phyloP scores from a whole-genome alignment of 257 asterid species.

The Marsdenia floribunda region DNA sequence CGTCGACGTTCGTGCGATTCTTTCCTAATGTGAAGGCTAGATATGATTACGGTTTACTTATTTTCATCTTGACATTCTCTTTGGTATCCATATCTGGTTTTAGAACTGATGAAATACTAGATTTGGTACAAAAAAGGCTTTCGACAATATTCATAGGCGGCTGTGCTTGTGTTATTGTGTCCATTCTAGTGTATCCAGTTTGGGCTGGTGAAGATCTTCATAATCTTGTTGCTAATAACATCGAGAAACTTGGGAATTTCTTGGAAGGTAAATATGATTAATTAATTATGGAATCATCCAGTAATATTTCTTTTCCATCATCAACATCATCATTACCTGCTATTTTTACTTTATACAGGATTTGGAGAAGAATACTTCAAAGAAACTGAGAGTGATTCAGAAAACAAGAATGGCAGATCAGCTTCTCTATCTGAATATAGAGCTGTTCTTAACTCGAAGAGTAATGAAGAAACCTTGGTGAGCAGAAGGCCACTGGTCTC shows the following conservation, averaged over 20 bases:
- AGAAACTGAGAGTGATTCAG: conserved; percentile 20
- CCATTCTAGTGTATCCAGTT: conserved; percentile 54
- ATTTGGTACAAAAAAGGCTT: conserved; percentile 47
- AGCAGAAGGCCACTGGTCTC: conserved; percentile 6
- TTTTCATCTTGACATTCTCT: conserved; percentile 67
- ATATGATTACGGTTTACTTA: conserved; percentile 69
- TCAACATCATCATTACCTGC: neutral
- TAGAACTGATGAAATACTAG: conserved; percentile 42
- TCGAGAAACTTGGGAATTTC: conserved; percentile 50
- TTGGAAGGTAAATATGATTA: conserved; percentile 46
- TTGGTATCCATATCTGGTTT: conserved; percentile 63
- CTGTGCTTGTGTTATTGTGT: conserved; percentile 45
- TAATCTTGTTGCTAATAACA: conserved; percentile 43
- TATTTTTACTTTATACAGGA: conserved; percentile 21
- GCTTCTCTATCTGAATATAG: conserved; percentile 27
- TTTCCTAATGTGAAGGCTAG: conserved; percentile 69
- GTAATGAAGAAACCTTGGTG: conserved; percentile 61
- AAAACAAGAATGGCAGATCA: conserved; percentile 15
- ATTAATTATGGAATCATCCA: no score
- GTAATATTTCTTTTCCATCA: no score
- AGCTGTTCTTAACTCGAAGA: conserved; percentile 57
- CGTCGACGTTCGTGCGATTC: conserved; percentile 60
- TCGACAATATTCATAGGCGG: conserved; percentile 62
- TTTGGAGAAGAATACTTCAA: conserved; percentile 42
- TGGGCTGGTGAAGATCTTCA: conserved; percentile 90